Conservation (phyloP, 495 filamentous ascomycete genomes). For the Penicillium robsamsonii region DNA sequence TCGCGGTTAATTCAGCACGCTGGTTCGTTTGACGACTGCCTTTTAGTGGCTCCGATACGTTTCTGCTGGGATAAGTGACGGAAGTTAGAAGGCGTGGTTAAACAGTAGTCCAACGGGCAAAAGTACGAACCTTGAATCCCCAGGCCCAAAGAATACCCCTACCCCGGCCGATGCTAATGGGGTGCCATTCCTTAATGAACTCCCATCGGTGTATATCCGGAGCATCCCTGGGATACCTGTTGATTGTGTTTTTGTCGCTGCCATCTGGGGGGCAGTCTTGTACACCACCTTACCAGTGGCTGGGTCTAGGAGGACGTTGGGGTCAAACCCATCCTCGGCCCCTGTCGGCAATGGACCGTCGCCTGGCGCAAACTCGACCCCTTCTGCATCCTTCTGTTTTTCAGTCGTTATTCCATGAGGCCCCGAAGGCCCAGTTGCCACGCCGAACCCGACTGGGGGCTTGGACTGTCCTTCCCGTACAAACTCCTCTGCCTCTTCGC, state of each 20-base stretch:
- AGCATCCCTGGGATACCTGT: constrained; percentile 51
- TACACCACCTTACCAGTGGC: constrained; percentile 57
- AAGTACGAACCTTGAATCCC: constrained; percentile 61
- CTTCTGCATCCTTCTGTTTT: constrained; percentile 35
- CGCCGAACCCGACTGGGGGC: constrained; percentile 29
- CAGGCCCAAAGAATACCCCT: constrained; percentile 82
- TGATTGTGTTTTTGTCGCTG: constrained; percentile 43
- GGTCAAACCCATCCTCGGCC: constrained; percentile 63
- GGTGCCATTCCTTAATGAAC: constrained; percentile 73
- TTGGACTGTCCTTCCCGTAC: constrained; percentile 49
- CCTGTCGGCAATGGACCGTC: constrained; percentile 53
- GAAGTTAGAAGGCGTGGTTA: constrained; percentile 23
- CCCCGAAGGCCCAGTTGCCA: constrained; percentile 20
- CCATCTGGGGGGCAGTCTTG: constrained; percentile 52
- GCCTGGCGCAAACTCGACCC: constrained; percentile 51
- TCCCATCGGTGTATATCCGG: constrained; percentile 88
- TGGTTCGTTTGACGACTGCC: constrained; percentile 86
- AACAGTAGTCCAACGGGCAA: neutral
- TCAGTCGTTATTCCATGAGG: constrained; percentile 33
- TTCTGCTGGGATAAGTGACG: constrained; percentile 53
- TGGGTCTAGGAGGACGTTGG: constrained; percentile 54
- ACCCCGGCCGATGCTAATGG: constrained; percentile 72
- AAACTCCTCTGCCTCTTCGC: constrained; percentile 74
- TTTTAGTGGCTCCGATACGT: constrained; percentile 76
- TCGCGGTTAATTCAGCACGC: constrained; percentile 87